Evolutionary conservation across 805 yeast genomes (phyloP), one percentile per base, ranked within the genome.

Genomic region (Priceomyces fermenticarens): DNA sequence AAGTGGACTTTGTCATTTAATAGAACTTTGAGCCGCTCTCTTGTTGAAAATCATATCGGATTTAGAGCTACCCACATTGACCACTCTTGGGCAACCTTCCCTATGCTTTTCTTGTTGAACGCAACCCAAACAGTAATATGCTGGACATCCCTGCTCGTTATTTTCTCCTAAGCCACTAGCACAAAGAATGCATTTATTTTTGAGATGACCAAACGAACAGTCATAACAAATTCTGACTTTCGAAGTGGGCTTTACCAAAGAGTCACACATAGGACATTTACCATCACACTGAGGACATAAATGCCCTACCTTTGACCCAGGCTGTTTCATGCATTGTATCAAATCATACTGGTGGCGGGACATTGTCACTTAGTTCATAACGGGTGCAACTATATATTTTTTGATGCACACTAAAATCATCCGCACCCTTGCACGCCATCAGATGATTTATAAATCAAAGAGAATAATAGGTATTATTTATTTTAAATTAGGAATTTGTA

Each of bases 241-340:
- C 12, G 76, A 70, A 6, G 77, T 74, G 0, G 93, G 88, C 46
- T 82, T 78, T 5, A 88, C 96, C 49, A 74, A 77, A 1, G 96
- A 85, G 55, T 89, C 97, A 60, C 98, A 90, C 2, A 81, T 71
- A 2, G 97, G 97, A 54, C 98, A 90, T 49, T 81, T 75, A 1
- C 97, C 97, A 57, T 90, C 97, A 59, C 98, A 90, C 58, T 77
- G 85, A 26, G 78, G 81, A 54, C 98, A 90, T 3, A 90, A 68
- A 38, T 72, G 65, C 1, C 96, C 98, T 3, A 77, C 58, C 12
- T 67, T 63, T 0, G 80, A 75, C 0, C 97, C 97, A 1, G 96
- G 88, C 52, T 80, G 93, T 57, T 84, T 86, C 75, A 85, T 67
- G 57, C 98, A 90, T 67, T 83, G 80, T 2, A 85, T 77, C 17